Conservation (phyloP, 108 stramenopile genomes). For the Fragilaria radians region DNA sequence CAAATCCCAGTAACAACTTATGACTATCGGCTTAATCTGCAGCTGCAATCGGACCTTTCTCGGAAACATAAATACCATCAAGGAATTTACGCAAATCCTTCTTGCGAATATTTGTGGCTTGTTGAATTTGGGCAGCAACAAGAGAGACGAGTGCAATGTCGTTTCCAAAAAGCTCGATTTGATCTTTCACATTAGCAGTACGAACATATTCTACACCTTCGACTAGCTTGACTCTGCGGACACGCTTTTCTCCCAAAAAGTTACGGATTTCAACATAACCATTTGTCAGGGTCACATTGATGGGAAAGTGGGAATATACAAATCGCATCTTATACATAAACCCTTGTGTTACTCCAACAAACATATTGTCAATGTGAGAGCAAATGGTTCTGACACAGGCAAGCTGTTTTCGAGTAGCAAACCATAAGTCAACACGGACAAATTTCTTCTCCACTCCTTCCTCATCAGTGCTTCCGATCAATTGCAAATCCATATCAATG, state of each 20-base stretch:
- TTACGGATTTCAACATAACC: slow-evolving; percentile 95
- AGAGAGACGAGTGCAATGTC: slow-evolving; percentile 96
- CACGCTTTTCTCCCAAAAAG: slow-evolving; percentile 99
- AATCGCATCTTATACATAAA: slow-evolving; percentile 99
- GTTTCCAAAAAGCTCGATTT: slow-evolving; percentile 94
- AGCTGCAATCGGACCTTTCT: slow-evolving; percentile 84
- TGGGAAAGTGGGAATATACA: slow-evolving; percentile 99
- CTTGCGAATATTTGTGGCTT: slow-evolving; percentile 91
- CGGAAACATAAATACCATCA: slow-evolving; percentile 98
- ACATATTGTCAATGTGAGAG: slow-evolving; percentile 99
- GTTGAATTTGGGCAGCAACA: slow-evolving; percentile 93
- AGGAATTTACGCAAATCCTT: slow-evolving; percentile 99
- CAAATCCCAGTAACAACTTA: not conserved
- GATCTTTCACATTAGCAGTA: slow-evolving; percentile 96
- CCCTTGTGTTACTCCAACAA: slow-evolving; percentile 97
- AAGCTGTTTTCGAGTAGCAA: slow-evolving; percentile 95
- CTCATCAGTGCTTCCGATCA: slow-evolving; percentile 31
- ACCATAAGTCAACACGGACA: slow-evolving; percentile 97
- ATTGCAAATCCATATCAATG: slow-evolving; percentile 79
- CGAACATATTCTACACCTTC: slow-evolving; percentile 91
- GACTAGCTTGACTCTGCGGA: slow-evolving; percentile 84
- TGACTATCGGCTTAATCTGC: slow-evolving; percentile 27
- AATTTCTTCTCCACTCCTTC: slow-evolving; percentile 36
- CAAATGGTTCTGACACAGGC: slow-evolving; percentile 96
- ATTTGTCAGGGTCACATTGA: slow-evolving; percentile 89